Evolutionary conservation across 306 rosid genomes (phyloP).

Genomic region (Phaseolus lunatus): DNA sequence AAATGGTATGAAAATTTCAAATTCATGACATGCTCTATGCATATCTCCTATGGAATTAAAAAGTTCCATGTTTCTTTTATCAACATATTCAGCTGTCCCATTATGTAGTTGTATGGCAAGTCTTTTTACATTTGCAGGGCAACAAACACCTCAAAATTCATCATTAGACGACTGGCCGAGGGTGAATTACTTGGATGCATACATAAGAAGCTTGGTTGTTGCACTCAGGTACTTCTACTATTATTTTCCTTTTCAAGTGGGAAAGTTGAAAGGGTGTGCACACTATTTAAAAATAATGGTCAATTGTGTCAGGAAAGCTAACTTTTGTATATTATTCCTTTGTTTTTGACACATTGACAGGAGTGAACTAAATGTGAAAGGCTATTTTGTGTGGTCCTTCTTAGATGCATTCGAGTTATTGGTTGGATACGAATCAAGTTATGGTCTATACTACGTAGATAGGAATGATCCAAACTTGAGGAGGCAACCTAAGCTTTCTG

Average conservation of each 20-base stretch:
- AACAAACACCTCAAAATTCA: slow-evolving; percentile 54
- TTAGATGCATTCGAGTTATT: slow-evolving; percentile 62
- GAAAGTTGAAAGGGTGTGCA: background rate
- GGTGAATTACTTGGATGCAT: slow-evolving; percentile 55
- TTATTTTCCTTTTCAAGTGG: background rate
- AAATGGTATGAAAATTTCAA: slow-evolving; percentile 50
- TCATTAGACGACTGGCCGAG: slow-evolving; percentile 64
- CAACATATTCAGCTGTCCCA: background rate
- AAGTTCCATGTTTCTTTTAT: background rate
- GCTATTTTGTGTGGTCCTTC: slow-evolving; percentile 78
- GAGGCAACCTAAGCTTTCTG: slow-evolving; percentile 65
- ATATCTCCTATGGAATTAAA: background rate
- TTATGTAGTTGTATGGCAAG: background rate
- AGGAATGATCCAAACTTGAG: slow-evolving; percentile 58
- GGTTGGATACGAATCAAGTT: slow-evolving; percentile 52
- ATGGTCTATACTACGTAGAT: slow-evolving; percentile 59
- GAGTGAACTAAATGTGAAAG: slow-evolving; percentile 68
- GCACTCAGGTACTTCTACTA: slow-evolving; percentile 58
- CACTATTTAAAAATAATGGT: background rate
- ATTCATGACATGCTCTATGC: background rate
- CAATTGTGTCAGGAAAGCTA: background rate
- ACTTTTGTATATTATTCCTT: background rate
- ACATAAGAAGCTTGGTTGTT: slow-evolving; percentile 51
- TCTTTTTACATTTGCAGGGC: slow-evolving; percentile 50
- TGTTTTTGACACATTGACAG: slow-evolving; percentile 40